Conservation (phyloP, 148 eudicot species). For the Rhododendron ferrugineum region DNA sequence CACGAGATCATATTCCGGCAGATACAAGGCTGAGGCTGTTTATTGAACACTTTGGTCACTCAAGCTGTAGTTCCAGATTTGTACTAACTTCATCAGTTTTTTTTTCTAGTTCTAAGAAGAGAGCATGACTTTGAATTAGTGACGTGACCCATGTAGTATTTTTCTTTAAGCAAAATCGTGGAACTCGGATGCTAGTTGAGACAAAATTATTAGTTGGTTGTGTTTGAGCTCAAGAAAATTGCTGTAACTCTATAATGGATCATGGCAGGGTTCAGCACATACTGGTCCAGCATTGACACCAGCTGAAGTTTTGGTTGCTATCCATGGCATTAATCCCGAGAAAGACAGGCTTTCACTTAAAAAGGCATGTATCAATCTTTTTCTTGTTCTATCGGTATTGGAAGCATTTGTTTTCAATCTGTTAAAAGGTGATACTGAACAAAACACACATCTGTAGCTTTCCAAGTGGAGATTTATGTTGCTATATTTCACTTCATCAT, state of each 20-base stretch:
- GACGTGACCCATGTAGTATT: neutral
- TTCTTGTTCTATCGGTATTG: neutral
- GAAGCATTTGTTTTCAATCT: constrained; percentile 3
- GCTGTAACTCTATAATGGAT: neutral
- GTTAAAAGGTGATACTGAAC: neutral
- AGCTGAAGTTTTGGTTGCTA: constrained; percentile 95
- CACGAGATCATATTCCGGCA: neutral
- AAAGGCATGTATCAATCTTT: constrained; percentile 45
- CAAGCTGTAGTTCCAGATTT: neutral
- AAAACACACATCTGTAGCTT: neutral
- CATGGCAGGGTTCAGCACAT: constrained; percentile 84
- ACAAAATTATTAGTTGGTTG: neutral
- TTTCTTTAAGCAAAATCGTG: neutral
- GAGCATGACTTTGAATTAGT: neutral
- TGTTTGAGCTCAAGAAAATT: neutral
- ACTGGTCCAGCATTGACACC: constrained; percentile 97
- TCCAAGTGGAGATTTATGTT: neutral
- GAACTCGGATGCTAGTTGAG: neutral
- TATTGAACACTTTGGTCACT: neutral
- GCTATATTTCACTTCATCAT: neutral
- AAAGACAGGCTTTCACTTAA: constrained; percentile 81
- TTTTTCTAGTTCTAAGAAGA: neutral
- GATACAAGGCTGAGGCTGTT: constrained; percentile 3
- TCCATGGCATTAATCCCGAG: constrained; percentile 90
- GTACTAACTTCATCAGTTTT: neutral